Evolutionary conservation across 1,284 basidiomycete genomes (phyloP).

Genomic region (Irpex rosettiformis): DNA sequence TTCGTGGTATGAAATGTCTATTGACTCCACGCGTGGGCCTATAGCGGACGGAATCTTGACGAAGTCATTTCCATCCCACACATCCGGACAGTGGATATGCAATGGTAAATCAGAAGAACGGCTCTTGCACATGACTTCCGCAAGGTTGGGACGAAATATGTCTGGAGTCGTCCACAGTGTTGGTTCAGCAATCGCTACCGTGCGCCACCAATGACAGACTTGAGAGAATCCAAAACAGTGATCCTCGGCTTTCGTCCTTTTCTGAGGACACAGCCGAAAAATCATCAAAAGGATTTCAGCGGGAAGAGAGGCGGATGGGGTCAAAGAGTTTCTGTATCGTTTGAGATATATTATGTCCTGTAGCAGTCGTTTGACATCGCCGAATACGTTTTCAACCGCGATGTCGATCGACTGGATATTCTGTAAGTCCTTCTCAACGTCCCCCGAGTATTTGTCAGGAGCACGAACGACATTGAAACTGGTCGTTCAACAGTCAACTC

Average conservation of each 20-base stretch:
- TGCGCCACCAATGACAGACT: background rate
- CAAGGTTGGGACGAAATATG: background rate
- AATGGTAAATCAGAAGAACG: background rate
- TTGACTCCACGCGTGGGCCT: background rate
- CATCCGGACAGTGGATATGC: background rate
- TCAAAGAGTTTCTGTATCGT: background rate
- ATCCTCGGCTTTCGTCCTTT: background rate
- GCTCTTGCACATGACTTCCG: background rate
- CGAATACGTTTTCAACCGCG: no score
- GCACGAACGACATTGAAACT: no score
- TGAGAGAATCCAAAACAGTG: background rate
- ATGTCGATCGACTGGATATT: no score
- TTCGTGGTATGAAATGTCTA: no score
- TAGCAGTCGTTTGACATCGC: background rate
- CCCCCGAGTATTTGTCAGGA: no score
- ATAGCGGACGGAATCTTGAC: background rate
- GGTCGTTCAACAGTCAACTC: no score
- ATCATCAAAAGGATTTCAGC: background rate
- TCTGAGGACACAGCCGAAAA: background rate
- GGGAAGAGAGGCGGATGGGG: background rate
- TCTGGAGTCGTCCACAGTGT: background rate
- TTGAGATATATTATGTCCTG: background rate
- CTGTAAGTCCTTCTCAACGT: no score
- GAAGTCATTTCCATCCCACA: background rate
- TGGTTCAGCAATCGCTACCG: background rate